Conservation (phyloP, 2,329 filamentous ascomycete species). For the Microsporum audouinii region DNA sequence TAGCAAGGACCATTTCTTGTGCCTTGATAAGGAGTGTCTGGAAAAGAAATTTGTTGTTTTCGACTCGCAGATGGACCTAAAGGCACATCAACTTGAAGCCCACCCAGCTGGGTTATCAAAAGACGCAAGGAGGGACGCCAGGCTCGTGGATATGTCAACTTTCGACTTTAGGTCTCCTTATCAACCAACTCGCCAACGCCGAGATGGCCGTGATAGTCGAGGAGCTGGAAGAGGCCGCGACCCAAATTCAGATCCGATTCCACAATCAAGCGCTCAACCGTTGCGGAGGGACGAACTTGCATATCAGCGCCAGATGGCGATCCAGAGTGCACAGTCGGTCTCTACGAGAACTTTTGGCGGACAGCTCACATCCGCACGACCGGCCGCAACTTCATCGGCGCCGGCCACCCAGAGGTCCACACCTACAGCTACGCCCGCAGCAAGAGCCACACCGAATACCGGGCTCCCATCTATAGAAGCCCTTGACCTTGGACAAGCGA, state of each 20-base stretch:
- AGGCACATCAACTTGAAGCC: constrained; percentile 77
- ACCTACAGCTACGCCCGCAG: constrained; percentile 20
- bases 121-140: constrained; percentile 68
- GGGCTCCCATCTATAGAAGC: constrained; percentile 37
- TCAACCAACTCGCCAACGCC: constrained; percentile 47
- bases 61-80: constrained; percentile 84
- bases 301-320: constrained; percentile 82
- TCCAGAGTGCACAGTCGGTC: constrained; percentile 74
- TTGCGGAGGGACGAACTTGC: constrained; percentile 78
- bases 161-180: constrained; percentile 73
- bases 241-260: constrained; percentile 71
- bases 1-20: constrained; percentile 73
- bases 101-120: constrained; percentile 74
- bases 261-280: constrained; percentile 65
- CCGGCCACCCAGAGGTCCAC: constrained; percentile 22
- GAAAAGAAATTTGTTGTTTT: constrained; percentile 99
- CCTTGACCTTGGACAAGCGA: constrained; percentile 41
- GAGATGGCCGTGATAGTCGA: constrained; percentile 38
- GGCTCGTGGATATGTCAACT: constrained; percentile 72
- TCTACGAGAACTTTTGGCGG: constrained; percentile 75
- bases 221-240: constrained; percentile 62
- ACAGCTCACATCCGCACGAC: constrained; percentile 52
- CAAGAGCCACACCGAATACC: constrained; percentile 10
- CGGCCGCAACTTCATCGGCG: constrained; percentile 36
- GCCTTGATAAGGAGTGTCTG: constrained; percentile 71